Evolutionary conservation across 169 alveolate species (phyloP).

Genomic region (Pseudocohnilembus persalinus): DNA sequence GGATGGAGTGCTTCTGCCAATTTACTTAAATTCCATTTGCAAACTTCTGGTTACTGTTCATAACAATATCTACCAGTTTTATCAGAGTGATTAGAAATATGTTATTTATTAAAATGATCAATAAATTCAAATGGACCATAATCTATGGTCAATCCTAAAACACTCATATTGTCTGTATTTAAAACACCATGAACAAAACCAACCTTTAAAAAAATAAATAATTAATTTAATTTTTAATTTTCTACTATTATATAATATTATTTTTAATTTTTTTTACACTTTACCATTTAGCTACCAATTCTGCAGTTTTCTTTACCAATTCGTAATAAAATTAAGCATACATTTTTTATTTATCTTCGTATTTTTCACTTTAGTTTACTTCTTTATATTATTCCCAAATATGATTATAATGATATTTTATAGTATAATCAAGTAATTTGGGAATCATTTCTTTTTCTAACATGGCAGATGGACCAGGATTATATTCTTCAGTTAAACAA

Average conservation of each 20-base stretch:
- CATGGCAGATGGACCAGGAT: conserved; percentile 50
- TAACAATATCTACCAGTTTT: conserved; percentile 72
- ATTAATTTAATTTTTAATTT: not conserved
- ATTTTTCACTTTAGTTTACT: not conserved
- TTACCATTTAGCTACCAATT: conserved; percentile 81
- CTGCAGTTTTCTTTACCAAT: conserved; percentile 55
- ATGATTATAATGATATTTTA: conserved; percentile 8
- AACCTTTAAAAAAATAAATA: not conserved
- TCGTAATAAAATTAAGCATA: conserved; percentile 32
- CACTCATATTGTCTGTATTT: conserved; percentile 83
- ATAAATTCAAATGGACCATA: conserved; percentile 84
- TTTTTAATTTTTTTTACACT: conserved; percentile 6
- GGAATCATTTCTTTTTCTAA: conserved; percentile 51
- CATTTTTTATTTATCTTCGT: conserved; percentile 10
- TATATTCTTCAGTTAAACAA: conserved; percentile 27
- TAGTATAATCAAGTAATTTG: conserved; percentile 37
- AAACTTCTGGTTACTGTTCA: conserved; percentile 64
- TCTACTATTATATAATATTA: not conserved
- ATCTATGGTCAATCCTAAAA: conserved; percentile 78
- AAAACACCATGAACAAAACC: conserved; percentile 86
- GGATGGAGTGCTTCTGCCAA: conserved; percentile 56
- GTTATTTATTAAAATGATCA: conserved; percentile 62
- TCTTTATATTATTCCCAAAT: not conserved
- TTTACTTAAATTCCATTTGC: conserved; percentile 65
- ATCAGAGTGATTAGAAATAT: conserved; percentile 63